Conservation (phyloP, 306 rosid genomes). For the Acacia acuminata region DNA sequence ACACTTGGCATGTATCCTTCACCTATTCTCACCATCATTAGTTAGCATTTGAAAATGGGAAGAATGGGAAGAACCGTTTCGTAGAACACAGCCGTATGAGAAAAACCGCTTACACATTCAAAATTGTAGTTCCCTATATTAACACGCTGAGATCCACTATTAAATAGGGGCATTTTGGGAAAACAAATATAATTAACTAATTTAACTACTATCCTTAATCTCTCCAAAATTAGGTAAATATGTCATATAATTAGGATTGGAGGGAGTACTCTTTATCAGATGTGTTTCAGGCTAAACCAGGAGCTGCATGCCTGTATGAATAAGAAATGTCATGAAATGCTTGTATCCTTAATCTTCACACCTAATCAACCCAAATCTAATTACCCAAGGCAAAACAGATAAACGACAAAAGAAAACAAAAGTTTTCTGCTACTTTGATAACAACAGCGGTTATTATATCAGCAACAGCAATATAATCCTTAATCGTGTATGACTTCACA, state of each 20-base stretch:
- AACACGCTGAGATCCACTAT: neutral
- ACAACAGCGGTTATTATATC: slow-evolving; percentile 1
- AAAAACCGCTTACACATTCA: neutral
- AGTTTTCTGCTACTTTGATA: slow-evolving; percentile 10
- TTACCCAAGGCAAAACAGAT: neutral
- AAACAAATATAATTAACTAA: too few species aligned
- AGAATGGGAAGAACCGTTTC: neutral
- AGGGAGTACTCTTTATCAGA: neutral
- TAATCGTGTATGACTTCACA: neutral
- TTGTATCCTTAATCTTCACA: slow-evolving; percentile 13
- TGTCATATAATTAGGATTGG: too few species aligned
- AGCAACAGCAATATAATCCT: neutral
- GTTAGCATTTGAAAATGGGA: neutral
- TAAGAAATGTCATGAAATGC: slow-evolving; percentile 20
- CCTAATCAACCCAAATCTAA: slow-evolving; percentile 29
- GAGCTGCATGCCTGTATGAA: slow-evolving; percentile 16
- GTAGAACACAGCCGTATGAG: neutral
- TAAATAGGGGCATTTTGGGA: neutral
- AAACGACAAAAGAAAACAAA: slow-evolving; percentile 10
- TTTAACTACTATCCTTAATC: too few species aligned
- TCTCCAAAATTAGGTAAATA: too few species aligned
- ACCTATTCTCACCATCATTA: too few species aligned
- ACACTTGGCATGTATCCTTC: too few species aligned
- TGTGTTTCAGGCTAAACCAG: slow-evolving; percentile 18
- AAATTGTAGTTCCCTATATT: neutral